Base-by-base conservation (phyloP, 495 filamentous ascomycete species). In the Penicillium daleae region DNA sequence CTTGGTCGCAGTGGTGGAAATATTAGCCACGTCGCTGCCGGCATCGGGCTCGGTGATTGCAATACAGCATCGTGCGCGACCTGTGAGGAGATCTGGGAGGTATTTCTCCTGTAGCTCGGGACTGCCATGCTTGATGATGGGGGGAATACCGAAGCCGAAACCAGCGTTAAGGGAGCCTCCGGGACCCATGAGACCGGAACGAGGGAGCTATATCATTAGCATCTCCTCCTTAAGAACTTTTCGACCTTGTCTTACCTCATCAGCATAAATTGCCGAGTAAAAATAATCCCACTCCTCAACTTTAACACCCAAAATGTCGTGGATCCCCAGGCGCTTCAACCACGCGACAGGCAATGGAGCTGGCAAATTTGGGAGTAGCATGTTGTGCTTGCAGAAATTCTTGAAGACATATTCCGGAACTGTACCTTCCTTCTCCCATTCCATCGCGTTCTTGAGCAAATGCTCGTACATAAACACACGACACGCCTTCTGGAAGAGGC, bases 11-110 rank as follows among this genome's bases (percentile, higher is more conserved):
- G 85, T 89, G 1, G 89, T 91, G 15, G 76, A 73, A 66, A 92
- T 89, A 61, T 86, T 87, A 1, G 88, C 86, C 3, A 93, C 90
- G 66, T 93, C 89, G 62, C 81, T 85, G 2, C 90, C 90, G 4
- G 88, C 88, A 27, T 82, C 83, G 0, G 90, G 90, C 71, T 93
- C 90, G 0, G 90, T 93, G 68, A 93, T 92, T 4, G 89, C 90
- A 56, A 93, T 91, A 66, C 90, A 93, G 4, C n/a, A n/a, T n/a
- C n/a, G n/a, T n/a, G 76, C 76, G 35, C 90, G 78, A n/a, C 88
- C 89, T 4, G 80, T 83, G n/a, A 92, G 75, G 2, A 91, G 73
- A 33, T 89, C 88, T 0, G 89, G 88, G 33, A 92, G 73, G 59
- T 86, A 85, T 2, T 80, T 73, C 63, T 89, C 86, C 71, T 91